A percentile compares a stretch with the other conserved stretches of the same genome.
Conservation (phyloP, 768 basidiomycete species). For the Podaxis carcinomalis region DNA sequence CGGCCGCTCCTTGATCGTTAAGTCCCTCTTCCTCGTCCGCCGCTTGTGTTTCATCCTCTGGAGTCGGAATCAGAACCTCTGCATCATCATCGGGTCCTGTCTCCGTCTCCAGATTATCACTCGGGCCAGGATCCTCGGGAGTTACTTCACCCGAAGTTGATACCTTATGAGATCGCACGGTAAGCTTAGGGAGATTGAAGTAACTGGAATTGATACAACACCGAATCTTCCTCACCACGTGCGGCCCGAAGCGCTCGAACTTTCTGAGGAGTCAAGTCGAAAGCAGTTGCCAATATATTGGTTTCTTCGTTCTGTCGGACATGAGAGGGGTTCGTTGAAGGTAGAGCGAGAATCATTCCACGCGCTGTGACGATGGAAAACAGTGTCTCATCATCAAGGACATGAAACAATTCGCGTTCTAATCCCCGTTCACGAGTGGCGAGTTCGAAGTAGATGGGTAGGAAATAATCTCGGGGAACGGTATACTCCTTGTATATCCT, state of each 20-base stretch:
- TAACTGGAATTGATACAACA: too few relatives aligned
- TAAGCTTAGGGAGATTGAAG: too few relatives aligned
- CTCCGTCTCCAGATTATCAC: too few relatives aligned
- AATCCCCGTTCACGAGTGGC: constrained; percentile 2
- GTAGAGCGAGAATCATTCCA: constrained; percentile 1
- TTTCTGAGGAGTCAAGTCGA: background rate
- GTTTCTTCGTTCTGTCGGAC: background rate
- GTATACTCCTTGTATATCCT: background rate
- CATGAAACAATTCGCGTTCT: background rate
- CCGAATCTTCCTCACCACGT: background rate
- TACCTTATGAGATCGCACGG: too few relatives aligned
- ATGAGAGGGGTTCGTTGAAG: background rate
- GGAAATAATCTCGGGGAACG: background rate
- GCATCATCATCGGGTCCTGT: too few relatives aligned
- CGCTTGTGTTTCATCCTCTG: too few relatives aligned
- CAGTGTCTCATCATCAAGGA: background rate
- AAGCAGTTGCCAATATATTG: background rate
- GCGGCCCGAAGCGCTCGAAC: background rate
- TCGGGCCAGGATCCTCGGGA: too few relatives aligned
- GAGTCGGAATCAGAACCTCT: too few relatives aligned
- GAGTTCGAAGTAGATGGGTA: constrained; percentile 2
- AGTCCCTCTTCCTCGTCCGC: too few relatives aligned
- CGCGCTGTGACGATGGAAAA: constrained; percentile 3
- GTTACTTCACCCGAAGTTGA: too few relatives aligned
- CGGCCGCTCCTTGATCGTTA: too few relatives aligned